Evolutionary conservation across 106 monocot species (phyloP).

Genomic region (Agapanthus africanus): DNA sequence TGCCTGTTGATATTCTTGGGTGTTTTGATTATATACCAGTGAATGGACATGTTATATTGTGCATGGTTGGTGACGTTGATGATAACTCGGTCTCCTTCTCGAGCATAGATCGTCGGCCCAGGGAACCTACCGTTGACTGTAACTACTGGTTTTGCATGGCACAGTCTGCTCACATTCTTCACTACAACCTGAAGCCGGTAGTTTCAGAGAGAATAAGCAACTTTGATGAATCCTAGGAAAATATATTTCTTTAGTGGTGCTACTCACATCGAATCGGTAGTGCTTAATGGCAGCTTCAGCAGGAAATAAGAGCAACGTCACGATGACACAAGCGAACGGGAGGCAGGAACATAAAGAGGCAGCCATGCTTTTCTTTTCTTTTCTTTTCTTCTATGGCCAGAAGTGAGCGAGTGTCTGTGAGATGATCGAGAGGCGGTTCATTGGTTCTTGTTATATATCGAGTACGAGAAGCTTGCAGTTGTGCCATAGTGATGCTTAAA

Average conservation of each 20-base stretch:
- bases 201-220: neutral
- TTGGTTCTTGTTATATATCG: too few species aligned
- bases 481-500: too few species aligned
- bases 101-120: constrained; percentile 20
- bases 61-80: constrained; percentile 27
- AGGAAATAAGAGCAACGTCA: neutral
- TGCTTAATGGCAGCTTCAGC: constrained; percentile 16
- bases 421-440: too few species aligned
- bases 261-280: constrained; percentile 22
- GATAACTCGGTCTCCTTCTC: constrained; percentile 21
- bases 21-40: constrained; percentile 10
- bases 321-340: neutral
- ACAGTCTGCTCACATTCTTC: constrained; percentile 23
- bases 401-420: too few species aligned
- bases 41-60: constrained; percentile 27
- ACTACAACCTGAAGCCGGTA: constrained; percentile 9
- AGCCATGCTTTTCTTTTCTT: neutral
- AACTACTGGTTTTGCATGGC: constrained; percentile 21
- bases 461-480: too few species aligned
- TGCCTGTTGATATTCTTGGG: neutral
- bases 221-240: neutral
- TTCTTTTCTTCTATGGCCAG: too few species aligned
- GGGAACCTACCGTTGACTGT: constrained; percentile 21
- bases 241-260: too few species aligned
- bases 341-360: neutral